phyloP scores from a whole-genome alignment of 2,329 filamentous ascomycete genomes.

The Davidsoniella virescens region DNA sequence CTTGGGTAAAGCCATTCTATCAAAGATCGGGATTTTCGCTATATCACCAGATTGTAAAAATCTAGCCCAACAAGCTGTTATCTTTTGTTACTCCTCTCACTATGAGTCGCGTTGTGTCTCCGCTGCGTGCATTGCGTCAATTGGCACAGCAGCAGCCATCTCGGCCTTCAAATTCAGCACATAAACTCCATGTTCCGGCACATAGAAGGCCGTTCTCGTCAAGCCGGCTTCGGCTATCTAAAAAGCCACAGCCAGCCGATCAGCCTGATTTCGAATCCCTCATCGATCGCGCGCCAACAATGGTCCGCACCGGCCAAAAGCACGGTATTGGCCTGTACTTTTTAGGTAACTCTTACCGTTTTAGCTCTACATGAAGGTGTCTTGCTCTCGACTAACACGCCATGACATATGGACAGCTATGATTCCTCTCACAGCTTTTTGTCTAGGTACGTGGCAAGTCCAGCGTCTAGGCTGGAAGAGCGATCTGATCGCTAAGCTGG shows the following conservation, averaged over 20 bases:
- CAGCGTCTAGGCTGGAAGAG: conserved; percentile 88
- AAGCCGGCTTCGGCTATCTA: conserved; percentile 13
- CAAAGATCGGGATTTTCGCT: no score
- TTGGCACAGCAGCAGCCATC: conserved; percentile 10
- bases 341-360: conserved; percentile 35
- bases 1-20: no score
- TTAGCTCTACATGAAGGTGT: background rate
- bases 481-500: conserved; percentile 74
- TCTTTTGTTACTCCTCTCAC: background rate
- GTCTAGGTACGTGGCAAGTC: conserved; percentile 88
- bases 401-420: conserved; percentile 33
- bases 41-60: no score
- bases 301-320: conserved; percentile 55
- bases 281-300: conserved; percentile 61
- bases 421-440: conserved; percentile 83
- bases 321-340: conserved; percentile 72
- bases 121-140: conserved; percentile 5
- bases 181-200: background rate
- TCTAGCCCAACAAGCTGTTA: no score
- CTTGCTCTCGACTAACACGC: conserved; percentile 5
- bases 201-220: conserved; percentile 7
- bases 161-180: background rate
- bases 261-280: conserved; percentile 70
- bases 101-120: background rate
- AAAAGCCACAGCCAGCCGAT: conserved; percentile 41